Evolutionary conservation across 495 filamentous ascomycete species (phyloP), one percentile per base, ranked within the genome.

Genomic region (Lophiostoma macrostomum): DNA sequence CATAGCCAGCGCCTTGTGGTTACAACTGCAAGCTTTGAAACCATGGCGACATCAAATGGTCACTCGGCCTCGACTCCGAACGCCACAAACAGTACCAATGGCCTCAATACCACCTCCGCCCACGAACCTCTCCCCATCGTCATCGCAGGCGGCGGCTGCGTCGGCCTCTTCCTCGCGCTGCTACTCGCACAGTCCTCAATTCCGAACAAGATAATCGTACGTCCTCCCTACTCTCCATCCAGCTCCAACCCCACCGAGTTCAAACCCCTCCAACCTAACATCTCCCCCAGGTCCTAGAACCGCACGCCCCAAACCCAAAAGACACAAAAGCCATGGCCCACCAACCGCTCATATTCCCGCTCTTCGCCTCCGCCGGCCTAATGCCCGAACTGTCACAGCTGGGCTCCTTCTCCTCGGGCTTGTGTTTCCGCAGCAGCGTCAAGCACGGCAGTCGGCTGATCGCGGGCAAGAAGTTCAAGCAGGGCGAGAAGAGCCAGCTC

Each of bases 141-240:
- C 18, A 50, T 56, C 13, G 44, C 44, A 25, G 53, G 53, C 34
- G 53, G 53, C 1, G 53, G 53, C 11, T 49, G 43, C 44, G 53
- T 56, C 10, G 53, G 53, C 23, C 43, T 56, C 53, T 56, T 56
- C 53, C 53, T 56, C 44, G 53, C 43, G 12, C 53, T 56, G 19
- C 28, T 48, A n/a, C 53, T 56, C 34, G n/a, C 13, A 18, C 53
- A 57, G 50, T 57, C 53, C 44, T 5, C n/a, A 16, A 55, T 55
- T 31, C 28, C 40, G 8, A 46, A 55, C 51, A 13, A 19, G 19
- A 31, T 55, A 29, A 37, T 55, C 35, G 51, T 53, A 8, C 5
- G 14, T 37, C 18, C 28, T 5, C 30, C 29, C 19, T 22, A 7
- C 20, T 35, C 45, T 23, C 45, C 32, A n/a, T 35, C 30, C 6